A percentile compares a stretch with the other conserved stretches of the same genome.
Evolutionary conservation across 129 eudicot genomes (phyloP).

Genomic region (Centrapalus pauciflorus): DNA sequence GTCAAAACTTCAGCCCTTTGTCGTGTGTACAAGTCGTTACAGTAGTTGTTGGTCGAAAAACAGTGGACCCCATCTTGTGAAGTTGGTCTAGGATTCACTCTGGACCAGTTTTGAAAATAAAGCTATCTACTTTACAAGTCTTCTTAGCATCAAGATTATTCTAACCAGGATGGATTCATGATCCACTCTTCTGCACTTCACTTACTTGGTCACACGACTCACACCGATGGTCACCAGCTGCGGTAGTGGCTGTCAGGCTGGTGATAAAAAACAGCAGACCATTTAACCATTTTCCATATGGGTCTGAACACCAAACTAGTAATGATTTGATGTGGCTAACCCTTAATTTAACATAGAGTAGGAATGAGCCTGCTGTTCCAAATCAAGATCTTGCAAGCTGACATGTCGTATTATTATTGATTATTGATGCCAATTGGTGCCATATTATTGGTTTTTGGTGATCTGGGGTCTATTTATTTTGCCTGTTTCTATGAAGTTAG

Average conservation of each 20-base stretch:
- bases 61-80: background rate
- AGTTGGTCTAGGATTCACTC: background rate
- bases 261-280: too few species aligned
- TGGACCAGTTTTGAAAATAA: background rate
- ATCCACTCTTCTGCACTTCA: background rate
- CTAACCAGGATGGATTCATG: background rate
- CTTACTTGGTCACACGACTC: background rate
- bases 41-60: background rate
- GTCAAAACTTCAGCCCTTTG: background rate
- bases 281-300: too few species aligned
- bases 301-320: too few species aligned
- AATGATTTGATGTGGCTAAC: too few species aligned
- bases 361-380: too few species aligned
- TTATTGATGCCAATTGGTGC: background rate
- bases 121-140: background rate
- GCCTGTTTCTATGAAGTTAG: background rate
- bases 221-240: too few species aligned
- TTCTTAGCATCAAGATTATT: background rate
- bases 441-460: background rate
- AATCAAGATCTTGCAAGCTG: too few species aligned
- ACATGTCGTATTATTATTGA: background rate
- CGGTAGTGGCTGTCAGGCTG: too few species aligned
- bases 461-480: background rate
- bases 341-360: too few species aligned
- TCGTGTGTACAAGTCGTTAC: background rate